These are phyloP conservation scores for Rubus parviflorus DNA, from an alignment of 306 rosid species.

Conservation along the genomic window DNA sequence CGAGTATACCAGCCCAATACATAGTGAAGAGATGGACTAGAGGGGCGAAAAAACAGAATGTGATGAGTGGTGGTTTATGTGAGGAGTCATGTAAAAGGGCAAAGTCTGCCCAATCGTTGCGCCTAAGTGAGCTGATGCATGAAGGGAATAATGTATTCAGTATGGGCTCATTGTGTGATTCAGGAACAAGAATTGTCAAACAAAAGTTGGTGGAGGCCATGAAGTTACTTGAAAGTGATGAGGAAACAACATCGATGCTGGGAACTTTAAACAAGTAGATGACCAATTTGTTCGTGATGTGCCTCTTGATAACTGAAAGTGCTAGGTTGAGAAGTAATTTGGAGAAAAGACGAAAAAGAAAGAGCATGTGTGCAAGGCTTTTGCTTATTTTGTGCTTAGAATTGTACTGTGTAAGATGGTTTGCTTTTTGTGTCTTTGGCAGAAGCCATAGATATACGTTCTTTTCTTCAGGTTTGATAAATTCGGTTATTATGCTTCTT, in stretches of 20 bases:
- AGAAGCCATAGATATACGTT: neutral
- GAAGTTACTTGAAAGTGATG: slow-evolving; percentile 17
- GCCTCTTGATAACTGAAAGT: slow-evolving; percentile 5
- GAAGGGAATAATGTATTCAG: slow-evolving; percentile 21
- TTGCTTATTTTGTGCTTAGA: neutral
- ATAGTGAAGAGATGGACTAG: slow-evolving; percentile 25
- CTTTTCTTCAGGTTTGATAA: neutral
- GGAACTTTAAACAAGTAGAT: slow-evolving; percentile 15
- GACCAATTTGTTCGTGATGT: neutral
- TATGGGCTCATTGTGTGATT: slow-evolving; percentile 16
- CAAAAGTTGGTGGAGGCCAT: slow-evolving; percentile 17
- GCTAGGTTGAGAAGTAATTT: neutral
- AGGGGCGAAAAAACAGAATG: slow-evolving; percentile 11
- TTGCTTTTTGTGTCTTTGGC: neutral
- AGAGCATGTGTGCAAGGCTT: neutral
- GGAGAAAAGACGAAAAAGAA: neutral
- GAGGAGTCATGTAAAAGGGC: neutral
- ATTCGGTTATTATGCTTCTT: slow-evolving; percentile 3
- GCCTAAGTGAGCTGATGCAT: slow-evolving; percentile 9
- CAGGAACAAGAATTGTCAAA: slow-evolving; percentile 13
- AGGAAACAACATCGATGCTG: slow-evolving; percentile 6
- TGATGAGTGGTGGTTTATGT: neutral
- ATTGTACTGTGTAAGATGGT: neutral
- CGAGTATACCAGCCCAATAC: slow-evolving; percentile 8
- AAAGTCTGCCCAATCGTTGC: slow-evolving; percentile 2